Conservation (phyloP, 2,329 filamentous ascomycete species). For the Clonostachys rhizophaga region DNA sequence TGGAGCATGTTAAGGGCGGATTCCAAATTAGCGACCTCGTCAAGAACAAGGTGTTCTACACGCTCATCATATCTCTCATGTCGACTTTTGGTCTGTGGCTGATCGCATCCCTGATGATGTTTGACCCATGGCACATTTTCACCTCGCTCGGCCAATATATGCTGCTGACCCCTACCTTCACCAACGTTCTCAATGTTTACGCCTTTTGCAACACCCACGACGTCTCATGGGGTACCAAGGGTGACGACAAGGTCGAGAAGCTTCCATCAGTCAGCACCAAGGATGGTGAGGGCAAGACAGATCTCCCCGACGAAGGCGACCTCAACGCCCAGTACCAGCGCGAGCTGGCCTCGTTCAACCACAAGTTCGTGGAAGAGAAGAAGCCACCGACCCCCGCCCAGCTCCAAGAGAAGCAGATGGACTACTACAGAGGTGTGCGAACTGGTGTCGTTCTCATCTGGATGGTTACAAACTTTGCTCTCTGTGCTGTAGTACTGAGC, state of each 20-base stretch:
- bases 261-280: slow-evolving; percentile 86
- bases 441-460: slow-evolving; percentile 88
- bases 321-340: slow-evolving; percentile 92
- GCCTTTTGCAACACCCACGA: slow-evolving; percentile 98
- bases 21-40: slow-evolving; percentile 74
- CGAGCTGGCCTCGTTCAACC: slow-evolving; percentile 69
- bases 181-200: slow-evolving; percentile 98
- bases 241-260: slow-evolving; percentile 92
- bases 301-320: slow-evolving; percentile 91
- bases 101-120: slow-evolving; percentile 85
- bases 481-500: slow-evolving; percentile 81
- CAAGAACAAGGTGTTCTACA: slow-evolving; percentile 85
- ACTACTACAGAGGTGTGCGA: slow-evolving; percentile 96
- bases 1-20: slow-evolving; percentile 59
- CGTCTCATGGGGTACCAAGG: slow-evolving; percentile 97
- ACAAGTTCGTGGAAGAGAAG: slow-evolving; percentile 71
- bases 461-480: slow-evolving; percentile 94
- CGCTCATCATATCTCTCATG: slow-evolving; percentile 84
- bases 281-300: slow-evolving; percentile 85
- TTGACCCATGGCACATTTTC: slow-evolving; percentile 99
- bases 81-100: slow-evolving; percentile 95
- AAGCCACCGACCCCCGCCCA: slow-evolving; percentile 49
- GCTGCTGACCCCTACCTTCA: slow-evolving; percentile 90
- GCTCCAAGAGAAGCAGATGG: slow-evolving; percentile 80
- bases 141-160: slow-evolving; percentile 95